Conservation (phyloP, 2,329 filamentous ascomycete species). For the Cryphonectria naterciae region DNA sequence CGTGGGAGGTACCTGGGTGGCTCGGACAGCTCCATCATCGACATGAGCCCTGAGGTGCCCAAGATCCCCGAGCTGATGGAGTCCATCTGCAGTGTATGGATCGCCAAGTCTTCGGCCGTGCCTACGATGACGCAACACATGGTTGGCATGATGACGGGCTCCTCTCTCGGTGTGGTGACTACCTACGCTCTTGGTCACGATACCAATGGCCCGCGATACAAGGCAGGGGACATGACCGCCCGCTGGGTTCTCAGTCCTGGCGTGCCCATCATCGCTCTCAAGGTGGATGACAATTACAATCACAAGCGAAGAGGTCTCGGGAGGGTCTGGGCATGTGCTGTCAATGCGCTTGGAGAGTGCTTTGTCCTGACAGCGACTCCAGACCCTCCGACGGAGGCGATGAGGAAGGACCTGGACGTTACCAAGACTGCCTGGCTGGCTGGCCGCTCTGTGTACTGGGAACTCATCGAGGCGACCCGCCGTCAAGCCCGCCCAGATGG, state of each 20-base stretch:
- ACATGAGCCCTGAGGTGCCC: constrained; percentile 74
- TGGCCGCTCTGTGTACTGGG: constrained; percentile 80
- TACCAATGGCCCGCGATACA: constrained; percentile 62
- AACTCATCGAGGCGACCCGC: constrained; percentile 76
- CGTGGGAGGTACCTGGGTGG: constrained; percentile 73
- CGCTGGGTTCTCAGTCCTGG: constrained; percentile 91
- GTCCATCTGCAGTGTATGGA: constrained; percentile 81
- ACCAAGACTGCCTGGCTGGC: constrained; percentile 77
- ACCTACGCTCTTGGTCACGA: constrained; percentile 75
- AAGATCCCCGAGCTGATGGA: constrained; percentile 71
- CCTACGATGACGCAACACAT: constrained; percentile 74
- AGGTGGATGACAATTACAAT: constrained; percentile 82
- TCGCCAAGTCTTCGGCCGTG: constrained; percentile 79
- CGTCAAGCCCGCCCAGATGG: constrained; percentile 74
- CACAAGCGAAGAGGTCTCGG: constrained; percentile 68
- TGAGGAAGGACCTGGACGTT: constrained; percentile 53
- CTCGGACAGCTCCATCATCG: constrained; percentile 60
- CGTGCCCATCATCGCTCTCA: constrained; percentile 84
- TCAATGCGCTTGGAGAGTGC: constrained; percentile 92
- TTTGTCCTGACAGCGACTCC: constrained; percentile 81
- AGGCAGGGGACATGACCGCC: constrained; percentile 78
- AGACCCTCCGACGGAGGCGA: constrained; percentile 53
- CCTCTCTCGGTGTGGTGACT: constrained; percentile 80
- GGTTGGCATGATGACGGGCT: constrained; percentile 81
- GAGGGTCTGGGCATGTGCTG: constrained; percentile 86